These are phyloP conservation scores for Neurospora sp. DNA, from an alignment of 495 filamentous ascomycete species.

Conservation along the genomic window DNA sequence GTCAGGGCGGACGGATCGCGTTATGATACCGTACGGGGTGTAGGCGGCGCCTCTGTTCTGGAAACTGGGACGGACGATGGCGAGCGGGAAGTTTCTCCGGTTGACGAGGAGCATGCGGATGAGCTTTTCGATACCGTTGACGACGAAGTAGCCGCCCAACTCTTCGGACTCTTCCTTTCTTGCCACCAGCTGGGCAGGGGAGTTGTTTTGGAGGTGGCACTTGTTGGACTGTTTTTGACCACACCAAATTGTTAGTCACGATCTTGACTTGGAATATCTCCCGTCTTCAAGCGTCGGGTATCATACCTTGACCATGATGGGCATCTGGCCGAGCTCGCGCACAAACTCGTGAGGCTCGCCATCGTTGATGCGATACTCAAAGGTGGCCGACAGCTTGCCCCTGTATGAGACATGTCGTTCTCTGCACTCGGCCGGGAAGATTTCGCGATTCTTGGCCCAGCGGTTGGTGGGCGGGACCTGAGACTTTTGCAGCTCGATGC, in stretches of 20 bases:
- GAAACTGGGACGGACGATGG: conserved; percentile 84
- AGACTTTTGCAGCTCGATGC: conserved; percentile 70
- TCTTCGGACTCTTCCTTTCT: conserved; percentile 92
- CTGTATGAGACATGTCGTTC: conserved; percentile 89
- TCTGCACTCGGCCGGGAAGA: conserved; percentile 86
- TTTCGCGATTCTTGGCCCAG: conserved; percentile 66
- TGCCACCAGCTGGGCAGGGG: conserved; percentile 69
- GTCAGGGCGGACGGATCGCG: conserved; percentile 85
- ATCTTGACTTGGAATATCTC: too few species aligned
- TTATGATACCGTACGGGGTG: conserved; percentile 79
- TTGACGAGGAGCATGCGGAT: conserved; percentile 86
- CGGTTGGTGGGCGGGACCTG: conserved; percentile 70
- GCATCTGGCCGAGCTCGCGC: conserved; percentile 77
- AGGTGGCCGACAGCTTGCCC: conserved; percentile 67
- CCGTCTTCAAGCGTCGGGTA: too few species aligned
- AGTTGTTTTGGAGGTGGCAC: conserved; percentile 79
- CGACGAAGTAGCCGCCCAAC: conserved; percentile 85
- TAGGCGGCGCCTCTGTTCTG: conserved; percentile 73
- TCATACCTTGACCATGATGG: conserved; percentile 78
- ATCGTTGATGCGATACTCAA: conserved; percentile 79
- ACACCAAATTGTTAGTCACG: neutral
- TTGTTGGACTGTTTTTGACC: conserved; percentile 54
- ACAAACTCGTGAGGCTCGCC: conserved; percentile 69
- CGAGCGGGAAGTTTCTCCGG: conserved; percentile 86
- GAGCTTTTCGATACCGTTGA: conserved; percentile 94